Percentiles rank a stretch among this genome's conserved stretches.
phyloP scores from a whole-genome alignment of 176 grass and related monocot species.

The Saccharum spontaneum region DNA sequence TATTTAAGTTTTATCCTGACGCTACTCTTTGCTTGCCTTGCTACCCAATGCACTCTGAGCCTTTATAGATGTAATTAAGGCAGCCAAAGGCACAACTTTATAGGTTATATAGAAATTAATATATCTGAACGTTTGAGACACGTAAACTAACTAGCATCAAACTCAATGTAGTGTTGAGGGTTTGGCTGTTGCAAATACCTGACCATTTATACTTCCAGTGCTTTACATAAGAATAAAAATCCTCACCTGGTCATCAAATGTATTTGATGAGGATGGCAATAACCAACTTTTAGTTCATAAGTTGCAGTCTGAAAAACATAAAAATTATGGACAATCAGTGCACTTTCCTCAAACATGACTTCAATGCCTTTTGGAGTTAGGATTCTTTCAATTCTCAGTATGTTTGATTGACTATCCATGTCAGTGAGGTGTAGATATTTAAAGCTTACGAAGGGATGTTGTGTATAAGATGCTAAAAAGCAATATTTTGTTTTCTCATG shows the following conservation, averaged over 20 bases:
- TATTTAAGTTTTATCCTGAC: slow-evolving; percentile 15
- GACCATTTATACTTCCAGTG: neutral
- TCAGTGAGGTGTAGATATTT: slow-evolving; percentile 8
- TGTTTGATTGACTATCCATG: slow-evolving; percentile 21
- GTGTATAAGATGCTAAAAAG: neutral
- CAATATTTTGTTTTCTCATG: slow-evolving; percentile 8
- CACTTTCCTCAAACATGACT: neutral
- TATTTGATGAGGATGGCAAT: neutral
- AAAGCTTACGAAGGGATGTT: neutral
- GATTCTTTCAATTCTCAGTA: neutral
- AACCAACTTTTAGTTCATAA: neutral
- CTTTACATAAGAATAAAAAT: neutral
- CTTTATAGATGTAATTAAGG: slow-evolving; percentile 2
- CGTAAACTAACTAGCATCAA: neutral
- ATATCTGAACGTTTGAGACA: neutral
- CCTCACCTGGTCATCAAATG: neutral
- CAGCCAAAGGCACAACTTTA: slow-evolving; percentile 6
- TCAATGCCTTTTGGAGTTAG: neutral
- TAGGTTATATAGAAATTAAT: neutral
- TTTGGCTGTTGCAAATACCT: neutral
- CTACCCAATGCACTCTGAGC: neutral
- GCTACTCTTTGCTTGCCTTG: neutral
- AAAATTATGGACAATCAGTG: neutral
- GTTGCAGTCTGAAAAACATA: neutral
- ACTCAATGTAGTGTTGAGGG: neutral